Evolutionary conservation across 2,329 filamentous ascomycete genomes (phyloP).

Genomic region (Colletotrichum sp.): DNA sequence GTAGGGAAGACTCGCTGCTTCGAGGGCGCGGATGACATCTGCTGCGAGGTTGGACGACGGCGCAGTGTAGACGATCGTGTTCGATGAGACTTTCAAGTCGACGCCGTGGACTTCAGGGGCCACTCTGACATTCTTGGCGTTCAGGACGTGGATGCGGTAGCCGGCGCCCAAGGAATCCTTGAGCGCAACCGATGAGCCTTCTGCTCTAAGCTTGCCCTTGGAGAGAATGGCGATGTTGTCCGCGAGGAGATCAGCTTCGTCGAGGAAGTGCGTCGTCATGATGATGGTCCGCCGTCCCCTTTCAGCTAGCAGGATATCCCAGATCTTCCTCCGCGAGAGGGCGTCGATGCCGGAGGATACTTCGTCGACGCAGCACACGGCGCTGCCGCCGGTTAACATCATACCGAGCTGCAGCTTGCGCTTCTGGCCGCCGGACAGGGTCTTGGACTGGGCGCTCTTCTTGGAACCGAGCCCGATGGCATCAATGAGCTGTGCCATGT

Average conservation of each 20-base stretch:
- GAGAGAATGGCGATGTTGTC: slow-evolving; percentile 76
- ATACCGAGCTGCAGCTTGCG: slow-evolving; percentile 78
- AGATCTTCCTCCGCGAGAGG: slow-evolving; percentile 57
- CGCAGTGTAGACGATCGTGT: slow-evolving; percentile 78
- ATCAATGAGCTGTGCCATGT: slow-evolving; percentile 51
- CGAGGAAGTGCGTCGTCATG: slow-evolving; percentile 78
- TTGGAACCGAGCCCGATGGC: slow-evolving; percentile 72
- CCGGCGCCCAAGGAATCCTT: slow-evolving; percentile 67
- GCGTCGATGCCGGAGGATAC: slow-evolving; percentile 78
- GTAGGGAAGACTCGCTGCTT: slow-evolving; percentile 75
- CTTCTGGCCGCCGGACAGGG: slow-evolving; percentile 78
- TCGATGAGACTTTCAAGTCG: slow-evolving; percentile 64
- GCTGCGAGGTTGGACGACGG: slow-evolving; percentile 74
- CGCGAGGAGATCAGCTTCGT: slow-evolving; percentile 74
- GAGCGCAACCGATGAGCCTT: slow-evolving; percentile 72
- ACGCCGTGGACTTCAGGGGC: slow-evolving; percentile 60
- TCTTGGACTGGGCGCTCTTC: slow-evolving; percentile 63
- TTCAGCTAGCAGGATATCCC: slow-evolving; percentile 70
- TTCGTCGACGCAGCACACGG: slow-evolving; percentile 77
- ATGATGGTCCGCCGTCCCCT: slow-evolving; percentile 71
- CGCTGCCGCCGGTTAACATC: slow-evolving; percentile 78
- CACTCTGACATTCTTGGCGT: slow-evolving; percentile 49
- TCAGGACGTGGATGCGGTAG: slow-evolving; percentile 32
- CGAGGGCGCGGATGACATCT: slow-evolving; percentile 71
- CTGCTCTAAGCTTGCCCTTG: slow-evolving; percentile 68